Percentiles rank a stretch among this genome's conserved stretches.
phyloP scores from a whole-genome alignment of 768 basidiomycete genomes.

The Saitozyma podzolica region DNA sequence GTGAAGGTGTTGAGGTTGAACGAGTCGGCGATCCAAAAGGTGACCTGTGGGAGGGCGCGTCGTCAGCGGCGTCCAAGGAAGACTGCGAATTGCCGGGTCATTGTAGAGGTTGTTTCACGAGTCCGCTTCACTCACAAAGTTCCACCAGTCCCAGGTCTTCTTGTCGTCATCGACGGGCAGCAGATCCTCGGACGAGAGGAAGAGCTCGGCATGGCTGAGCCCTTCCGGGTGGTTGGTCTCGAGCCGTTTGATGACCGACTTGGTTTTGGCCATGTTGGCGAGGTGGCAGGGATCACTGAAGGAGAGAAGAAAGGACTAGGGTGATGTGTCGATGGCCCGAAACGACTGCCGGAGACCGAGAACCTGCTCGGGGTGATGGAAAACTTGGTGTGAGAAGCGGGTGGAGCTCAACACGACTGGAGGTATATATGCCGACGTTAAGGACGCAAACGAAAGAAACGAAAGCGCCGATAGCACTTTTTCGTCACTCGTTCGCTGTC shows the following conservation, averaged over 20 bases:
- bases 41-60: conserved; percentile 12
- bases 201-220: conserved; percentile 61
- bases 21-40: conserved; percentile 75
- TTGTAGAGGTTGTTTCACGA: neutral
- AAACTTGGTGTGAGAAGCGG: too few relatives aligned
- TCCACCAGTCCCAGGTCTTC: conserved; percentile 66
- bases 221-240: conserved; percentile 63
- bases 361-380: too few relatives aligned
- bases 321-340: too few relatives aligned
- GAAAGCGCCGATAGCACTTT: too few relatives aligned
- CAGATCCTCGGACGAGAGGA: conserved; percentile 69
- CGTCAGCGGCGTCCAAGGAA: neutral
- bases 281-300: too few relatives aligned
- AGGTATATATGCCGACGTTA: too few relatives aligned
- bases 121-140: conserved; percentile 59
- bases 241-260: conserved; percentile 17
- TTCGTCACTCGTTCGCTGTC: too few relatives aligned
- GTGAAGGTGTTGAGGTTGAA: conserved; percentile 55
- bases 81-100: neutral
- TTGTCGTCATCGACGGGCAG: conserved; percentile 66
- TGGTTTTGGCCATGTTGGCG: too few relatives aligned
- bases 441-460: too few relatives aligned
- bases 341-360: too few relatives aligned
- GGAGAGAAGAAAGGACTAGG: too few relatives aligned
- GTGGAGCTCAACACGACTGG: too few relatives aligned